Evolutionary conservation across 768 basidiomycete species (phyloP).

Genomic region (Pisolithus marmoratus): DNA sequence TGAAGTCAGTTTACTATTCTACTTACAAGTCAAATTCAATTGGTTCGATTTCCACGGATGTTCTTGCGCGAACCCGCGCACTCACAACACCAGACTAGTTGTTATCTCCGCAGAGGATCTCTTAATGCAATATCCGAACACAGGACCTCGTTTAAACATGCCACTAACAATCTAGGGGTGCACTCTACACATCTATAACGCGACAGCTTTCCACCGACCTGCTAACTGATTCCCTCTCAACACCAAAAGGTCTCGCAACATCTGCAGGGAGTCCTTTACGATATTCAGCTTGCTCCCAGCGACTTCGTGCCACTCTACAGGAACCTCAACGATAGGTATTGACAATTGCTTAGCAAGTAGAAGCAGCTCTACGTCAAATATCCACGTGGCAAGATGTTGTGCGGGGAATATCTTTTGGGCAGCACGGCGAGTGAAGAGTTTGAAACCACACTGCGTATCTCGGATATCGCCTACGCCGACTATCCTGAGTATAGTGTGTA

Average conservation of each 20-base stretch:
- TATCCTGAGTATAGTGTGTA: slow-evolving; percentile 84
- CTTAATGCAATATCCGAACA: too few species aligned
- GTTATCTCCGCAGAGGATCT: too few species aligned
- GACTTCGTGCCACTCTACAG: slow-evolving; percentile 92
- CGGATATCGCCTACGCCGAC: slow-evolving; percentile 87
- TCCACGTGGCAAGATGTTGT: slow-evolving; percentile 88
- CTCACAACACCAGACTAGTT: too few species aligned
- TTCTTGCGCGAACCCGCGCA: too few species aligned
- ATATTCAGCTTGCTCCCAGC: slow-evolving; percentile 89
- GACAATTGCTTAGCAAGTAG: slow-evolving; percentile 73
- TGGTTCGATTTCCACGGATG: too few species aligned
- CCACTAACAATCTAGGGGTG: not conserved
- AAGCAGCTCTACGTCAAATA: slow-evolving; percentile 93
- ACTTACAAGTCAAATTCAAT: too few species aligned
- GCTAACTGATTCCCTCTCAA: slow-evolving; percentile 75
- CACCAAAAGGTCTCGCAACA: slow-evolving; percentile 83
- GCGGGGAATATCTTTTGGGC: slow-evolving; percentile 80
- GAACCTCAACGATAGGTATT: slow-evolving; percentile 81
- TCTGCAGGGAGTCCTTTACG: slow-evolving; percentile 77
- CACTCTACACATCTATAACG: slow-evolving; percentile 10
- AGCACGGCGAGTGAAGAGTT: slow-evolving; percentile 81
- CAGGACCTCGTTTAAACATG: not conserved
- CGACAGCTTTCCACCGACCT: slow-evolving; percentile 62
- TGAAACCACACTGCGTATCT: slow-evolving; percentile 98
- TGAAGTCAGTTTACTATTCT: too few species aligned